These are phyloP conservation scores for Haplosporangium gracile DNA, from an alignment of 192 early-diverging fungal species.

Conservation along the genomic window DNA sequence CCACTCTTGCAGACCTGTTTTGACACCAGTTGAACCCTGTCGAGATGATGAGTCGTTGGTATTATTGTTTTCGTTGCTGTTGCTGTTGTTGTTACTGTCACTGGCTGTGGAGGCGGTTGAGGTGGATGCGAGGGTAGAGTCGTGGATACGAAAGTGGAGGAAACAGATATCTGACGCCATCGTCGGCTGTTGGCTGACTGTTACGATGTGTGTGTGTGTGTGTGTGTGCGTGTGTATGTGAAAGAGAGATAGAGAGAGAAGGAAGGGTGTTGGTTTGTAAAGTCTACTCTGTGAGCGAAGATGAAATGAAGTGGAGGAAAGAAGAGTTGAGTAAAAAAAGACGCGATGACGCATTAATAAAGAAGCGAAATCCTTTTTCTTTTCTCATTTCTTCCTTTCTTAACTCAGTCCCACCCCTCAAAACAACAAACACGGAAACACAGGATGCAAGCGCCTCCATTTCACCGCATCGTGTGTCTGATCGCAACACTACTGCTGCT, in stretches of 20 bases:
- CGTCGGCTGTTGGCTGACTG: not conserved
- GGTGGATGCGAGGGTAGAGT: not conserved
- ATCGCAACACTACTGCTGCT: not conserved
- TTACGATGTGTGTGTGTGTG: not conserved
- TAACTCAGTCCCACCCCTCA: not conserved
- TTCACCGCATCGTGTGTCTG: not conserved
- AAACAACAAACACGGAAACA: not conserved
- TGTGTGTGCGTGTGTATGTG: not conserved
- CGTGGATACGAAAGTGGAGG: constrained; percentile 38
- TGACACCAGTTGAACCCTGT: not conserved
- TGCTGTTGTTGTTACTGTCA: not conserved
- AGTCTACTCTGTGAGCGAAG: not conserved
- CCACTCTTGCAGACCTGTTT: constrained; percentile 19
- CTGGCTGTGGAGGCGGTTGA: not conserved
- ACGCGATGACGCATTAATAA: too few relatives aligned
- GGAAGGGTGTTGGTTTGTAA: too few relatives aligned
- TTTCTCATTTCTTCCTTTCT: not conserved
- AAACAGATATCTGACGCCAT: constrained; percentile 13
- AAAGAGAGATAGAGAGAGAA: not conserved
- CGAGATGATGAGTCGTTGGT: not conserved
- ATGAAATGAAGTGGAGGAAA: not conserved
- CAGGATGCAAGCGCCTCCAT: not conserved
- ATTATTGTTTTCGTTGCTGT: not conserved
- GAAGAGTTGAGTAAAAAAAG: not conserved
- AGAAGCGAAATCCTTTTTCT: not conserved